Evolutionary conservation across 495 filamentous ascomycete genomes (phyloP), one percentile per base, ranked within the genome.

Genomic region (Glutinoglossum americanum): DNA sequence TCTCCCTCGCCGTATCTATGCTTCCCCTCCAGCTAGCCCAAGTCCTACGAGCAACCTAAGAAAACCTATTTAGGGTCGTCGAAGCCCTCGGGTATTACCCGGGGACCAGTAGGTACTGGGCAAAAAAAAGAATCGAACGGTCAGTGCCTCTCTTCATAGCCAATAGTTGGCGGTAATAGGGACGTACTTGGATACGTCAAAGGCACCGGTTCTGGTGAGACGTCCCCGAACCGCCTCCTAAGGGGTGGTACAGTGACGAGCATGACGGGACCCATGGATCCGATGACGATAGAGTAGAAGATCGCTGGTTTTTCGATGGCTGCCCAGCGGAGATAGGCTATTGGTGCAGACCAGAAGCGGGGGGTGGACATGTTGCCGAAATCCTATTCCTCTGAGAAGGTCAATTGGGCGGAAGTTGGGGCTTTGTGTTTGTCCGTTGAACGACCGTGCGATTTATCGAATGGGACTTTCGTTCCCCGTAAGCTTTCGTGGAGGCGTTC

Each of bases 121-220:
- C 30, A 19, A 57, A 32, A 55, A 39, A 17, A 57, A 8, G 21
- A 30, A 51, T 11, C 57, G 56, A n/a, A 37, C 27, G 5, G 19
- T 59, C 27, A 59, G 47, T 64, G 17, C 13, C 41, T 45, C 41
- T 45, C 58, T 57, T 60, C 54, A 19, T 44, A 26, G 25, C 44
- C n/a, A 27, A 37, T 39, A 13, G 53, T n/a, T 37, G 32, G 21
- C 23, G 17, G 58, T 17, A 35, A 60, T 55, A n/a, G n/a, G n/a
- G n/a, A 73, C 85, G 69, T 78, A 98, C 92, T 76, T 54, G 92
- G 92, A 76, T 96, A 98, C 64, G 87, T 90, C 69, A 85, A 63
- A 13, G 92, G 92, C 60, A 97, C 80, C 45, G 74, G 76, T 64
- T 80, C 69, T 27, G 81, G 74, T 45, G 81, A 74, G 62, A 75